phyloP scores from a whole-genome alignment of 208 protist genomes.

The Acanthamoeba lenticulata region DNA sequence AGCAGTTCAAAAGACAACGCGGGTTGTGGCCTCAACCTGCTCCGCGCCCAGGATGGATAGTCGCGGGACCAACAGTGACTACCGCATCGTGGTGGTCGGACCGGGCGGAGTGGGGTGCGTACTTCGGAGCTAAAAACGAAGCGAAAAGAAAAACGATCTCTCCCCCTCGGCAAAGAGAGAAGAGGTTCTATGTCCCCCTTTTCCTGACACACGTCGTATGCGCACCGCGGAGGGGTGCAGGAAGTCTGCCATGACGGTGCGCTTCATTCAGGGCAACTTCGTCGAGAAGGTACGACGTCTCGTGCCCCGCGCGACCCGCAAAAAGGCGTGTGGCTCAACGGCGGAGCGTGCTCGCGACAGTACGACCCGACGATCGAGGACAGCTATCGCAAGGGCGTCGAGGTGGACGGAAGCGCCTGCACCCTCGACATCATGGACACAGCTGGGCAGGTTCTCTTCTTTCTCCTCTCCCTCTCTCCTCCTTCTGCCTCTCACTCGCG shows the following conservation, averaged over 20 bases:
- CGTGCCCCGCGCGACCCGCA: neutral
- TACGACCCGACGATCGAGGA: constrained; percentile 40
- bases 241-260: constrained; percentile 78
- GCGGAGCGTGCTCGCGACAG: neutral
- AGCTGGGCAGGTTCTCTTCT: neutral
- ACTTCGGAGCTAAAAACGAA: neutral
- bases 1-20: too few relatives aligned
- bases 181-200: too few relatives aligned
- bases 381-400: constrained; percentile 78
- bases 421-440: constrained; percentile 65
- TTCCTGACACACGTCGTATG: too few relatives aligned
- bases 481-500: too few relatives aligned
- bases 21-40: too few relatives aligned
- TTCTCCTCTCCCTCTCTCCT: neutral
- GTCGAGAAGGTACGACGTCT: constrained; percentile 20
- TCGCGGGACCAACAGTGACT: too few relatives aligned
- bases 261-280: constrained; percentile 53
- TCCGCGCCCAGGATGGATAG: too few relatives aligned
- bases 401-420: constrained; percentile 82
- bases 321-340: neutral
- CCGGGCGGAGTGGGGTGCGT: neutral
- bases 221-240: constrained; percentile 85
- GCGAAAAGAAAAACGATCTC: neutral
- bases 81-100: neutral
- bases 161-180: too few relatives aligned